A percentile compares a stretch with the other conserved stretches of the same genome.
Conservation (phyloP, 495 filamentous ascomycete species). For the Penicillium samsonianum region DNA sequence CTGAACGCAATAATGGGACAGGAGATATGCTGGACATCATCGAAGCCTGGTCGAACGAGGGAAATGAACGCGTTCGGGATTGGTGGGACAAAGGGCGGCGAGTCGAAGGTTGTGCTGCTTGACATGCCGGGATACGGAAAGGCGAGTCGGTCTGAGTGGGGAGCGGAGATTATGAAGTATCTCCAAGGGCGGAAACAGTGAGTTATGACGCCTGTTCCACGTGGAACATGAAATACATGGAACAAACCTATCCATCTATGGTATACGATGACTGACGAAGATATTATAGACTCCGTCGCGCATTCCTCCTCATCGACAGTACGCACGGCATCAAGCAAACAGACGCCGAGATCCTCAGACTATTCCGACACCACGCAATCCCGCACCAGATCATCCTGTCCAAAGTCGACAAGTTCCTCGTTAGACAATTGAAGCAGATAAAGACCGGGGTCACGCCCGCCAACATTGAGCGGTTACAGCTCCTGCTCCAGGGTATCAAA, state of each 20-base stretch:
- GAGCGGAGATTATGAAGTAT: slow-evolving; percentile 84
- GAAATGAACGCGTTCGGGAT: slow-evolving; percentile 87
- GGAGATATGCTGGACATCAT: slow-evolving; percentile 62
- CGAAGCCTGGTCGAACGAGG: slow-evolving; percentile 73
- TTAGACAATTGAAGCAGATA: slow-evolving; percentile 34
- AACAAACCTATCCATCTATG: not conserved
- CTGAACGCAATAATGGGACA: slow-evolving; percentile 77
- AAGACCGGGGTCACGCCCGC: slow-evolving; percentile 33
- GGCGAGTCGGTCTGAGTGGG: slow-evolving; percentile 76
- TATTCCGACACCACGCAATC: slow-evolving; percentile 63
- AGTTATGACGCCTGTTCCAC: slow-evolving; percentile 21
- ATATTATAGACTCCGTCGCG: slow-evolving; percentile 60
- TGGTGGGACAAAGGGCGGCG: slow-evolving; percentile 54
- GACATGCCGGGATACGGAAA: slow-evolving; percentile 97
- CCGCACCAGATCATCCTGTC: slow-evolving; percentile 79
- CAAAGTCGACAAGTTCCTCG: slow-evolving; percentile 69
- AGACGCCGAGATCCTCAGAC: slow-evolving; percentile 64
- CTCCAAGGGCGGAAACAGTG: slow-evolving; percentile 66
- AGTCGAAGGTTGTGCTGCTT: slow-evolving; percentile 63
- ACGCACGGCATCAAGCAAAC: slow-evolving; percentile 74
- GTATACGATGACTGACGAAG: not conserved
- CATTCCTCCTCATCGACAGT: slow-evolving; percentile 81
- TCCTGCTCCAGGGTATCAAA: slow-evolving; percentile 28
- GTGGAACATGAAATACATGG: not conserved
- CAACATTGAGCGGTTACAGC: slow-evolving; percentile 33